These are phyloP conservation scores for Aureoboletus auriporus DNA, from an alignment of 768 basidiomycete species.

Conservation along the genomic window DNA sequence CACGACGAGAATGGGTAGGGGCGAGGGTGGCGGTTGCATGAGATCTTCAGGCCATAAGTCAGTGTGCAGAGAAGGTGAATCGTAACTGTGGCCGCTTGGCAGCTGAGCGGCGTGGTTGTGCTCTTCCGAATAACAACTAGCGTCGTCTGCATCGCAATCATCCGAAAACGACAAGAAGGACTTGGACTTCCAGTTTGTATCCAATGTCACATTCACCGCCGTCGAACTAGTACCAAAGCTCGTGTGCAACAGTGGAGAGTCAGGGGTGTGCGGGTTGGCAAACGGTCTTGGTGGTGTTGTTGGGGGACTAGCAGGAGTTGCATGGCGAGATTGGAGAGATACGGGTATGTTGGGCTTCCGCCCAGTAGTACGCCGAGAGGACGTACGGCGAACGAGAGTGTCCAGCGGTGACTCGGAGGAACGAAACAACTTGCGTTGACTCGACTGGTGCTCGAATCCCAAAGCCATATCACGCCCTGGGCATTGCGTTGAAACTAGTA, in stretches of 20 bases:
- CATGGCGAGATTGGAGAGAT: conserved; percentile 10
- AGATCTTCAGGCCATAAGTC: conserved; percentile 18
- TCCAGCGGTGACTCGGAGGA: conserved; percentile 51
- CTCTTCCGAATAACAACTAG: conserved; percentile 31
- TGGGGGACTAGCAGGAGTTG: not conserved
- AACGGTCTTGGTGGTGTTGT: too few species aligned
- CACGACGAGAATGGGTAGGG: conserved; percentile 52
- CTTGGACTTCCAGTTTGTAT: conserved; percentile 14
- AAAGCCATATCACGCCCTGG: conserved; percentile 16
- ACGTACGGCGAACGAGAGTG: conserved; percentile 51
- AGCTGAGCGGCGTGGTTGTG: conserved; percentile 3
- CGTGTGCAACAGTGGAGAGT: conserved; percentile 48
- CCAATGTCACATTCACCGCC: conserved; percentile 19
- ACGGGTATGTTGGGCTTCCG: not conserved
- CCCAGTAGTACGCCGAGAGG: conserved; percentile 33
- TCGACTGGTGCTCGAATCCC: conserved; percentile 16
- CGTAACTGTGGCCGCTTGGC: conserved; percentile 1
- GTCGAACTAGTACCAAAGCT: conserved; percentile 40
- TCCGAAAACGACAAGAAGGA: conserved; percentile 27
- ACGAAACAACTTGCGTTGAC: conserved; percentile 29
- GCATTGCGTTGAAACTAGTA: conserved; percentile 9
- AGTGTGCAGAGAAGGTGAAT: not conserved
- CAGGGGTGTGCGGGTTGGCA: conserved; percentile 22
- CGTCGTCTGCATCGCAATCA: conserved; percentile 37
- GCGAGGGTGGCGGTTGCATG: conserved; percentile 19